Base-by-base conservation (phyloP, 2,329 filamentous ascomycete species). In the Chaetomiaceae sp. region DNA sequence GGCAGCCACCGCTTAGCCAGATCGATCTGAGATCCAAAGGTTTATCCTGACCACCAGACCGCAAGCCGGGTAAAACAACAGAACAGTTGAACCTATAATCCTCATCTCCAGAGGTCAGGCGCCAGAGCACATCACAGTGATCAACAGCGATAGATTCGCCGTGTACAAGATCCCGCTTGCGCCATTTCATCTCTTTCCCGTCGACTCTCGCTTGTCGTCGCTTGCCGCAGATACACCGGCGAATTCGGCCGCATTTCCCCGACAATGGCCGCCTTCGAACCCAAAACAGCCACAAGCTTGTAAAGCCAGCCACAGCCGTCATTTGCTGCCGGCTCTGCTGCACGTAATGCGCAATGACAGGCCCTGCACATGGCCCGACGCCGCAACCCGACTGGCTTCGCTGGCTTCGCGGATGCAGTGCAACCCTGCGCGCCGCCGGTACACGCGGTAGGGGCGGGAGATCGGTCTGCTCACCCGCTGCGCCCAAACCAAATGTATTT, bases 231-330 rank as follows among this genome's bases (percentile, higher is more conserved):
- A 52, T 50, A 40, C 37, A 45, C 54, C 49, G 52, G 45, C 14
- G 26, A 50, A 51, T 54, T 56, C 42, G 56, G 49, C 56, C 56
- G 56, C 48, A 55, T 48, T 55, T 53, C 52, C 54, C 54, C 54
- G 54, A 48, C 32, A 12, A 39, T 19, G 29, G 17, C 26, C 27
- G 9, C 7, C 29, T 14, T 19, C 29, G 40, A n/a, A n/a, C 10
- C 22, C 24, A 20, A 30, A 38, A 32, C 33, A 17, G 41, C 46
- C 48, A n/a, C n/a, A n/a, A n/a, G n/a, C n/a, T n/a, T n/a, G n/a
- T n/a, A n/a, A n/a, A n/a, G n/a, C n/a, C n/a, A n/a, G n/a, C n/a
- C n/a, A n/a, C n/a, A n/a, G n/a, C n/a, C n/a, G n/a, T n/a, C n/a
- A 45, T 49, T 48, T 41, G 37, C 49, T 41, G 39, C 49, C 42